Evolutionary conservation across 164 flowering plant genomes (phyloP).

Genomic region (Nelumbo lutea): DNA sequence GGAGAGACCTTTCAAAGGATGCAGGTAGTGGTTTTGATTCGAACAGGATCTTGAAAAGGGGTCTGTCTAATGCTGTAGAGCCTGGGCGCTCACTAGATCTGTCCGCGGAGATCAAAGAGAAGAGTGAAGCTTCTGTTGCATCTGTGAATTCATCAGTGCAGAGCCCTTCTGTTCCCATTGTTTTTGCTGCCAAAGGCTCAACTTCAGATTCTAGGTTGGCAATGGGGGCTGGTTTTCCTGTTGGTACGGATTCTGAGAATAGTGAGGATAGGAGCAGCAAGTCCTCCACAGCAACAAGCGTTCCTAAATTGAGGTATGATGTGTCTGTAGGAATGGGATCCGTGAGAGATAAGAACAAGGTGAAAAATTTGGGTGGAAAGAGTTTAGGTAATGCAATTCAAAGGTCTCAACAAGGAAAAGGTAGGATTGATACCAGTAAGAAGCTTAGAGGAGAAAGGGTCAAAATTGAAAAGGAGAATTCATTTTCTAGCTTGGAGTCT

Average conservation of each 20-base stretch:
- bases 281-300: conserved; percentile 79
- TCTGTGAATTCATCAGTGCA: conserved; percentile 22
- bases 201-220: conserved; percentile 36
- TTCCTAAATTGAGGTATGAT: conserved; percentile 37
- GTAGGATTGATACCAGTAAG: conserved; percentile 40
- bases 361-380: conserved; percentile 38
- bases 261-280: conserved; percentile 73
- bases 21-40: conserved; percentile 25
- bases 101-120: conserved; percentile 26
- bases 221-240: conserved; percentile 30
- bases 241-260: conserved; percentile 53
- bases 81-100: conserved; percentile 17
- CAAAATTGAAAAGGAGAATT: conserved; percentile 55
- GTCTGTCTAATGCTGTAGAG: conserved; percentile 20
- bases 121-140: conserved; percentile 40
- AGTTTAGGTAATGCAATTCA: conserved; percentile 27
- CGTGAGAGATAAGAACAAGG: conserved; percentile 36
- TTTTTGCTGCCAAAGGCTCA: conserved; percentile 17
- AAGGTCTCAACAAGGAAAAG: conserved; percentile 32
- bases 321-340: conserved; percentile 17
- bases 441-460: conserved; percentile 58
- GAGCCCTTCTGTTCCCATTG: conserved; percentile 12
- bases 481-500: conserved; percentile 74
- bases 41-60: conserved; percentile 55
- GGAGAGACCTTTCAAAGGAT: conserved; percentile 47